Conservation (phyloP, 2,329 filamentous ascomycete genomes). For the Colletotrichum sp. region DNA sequence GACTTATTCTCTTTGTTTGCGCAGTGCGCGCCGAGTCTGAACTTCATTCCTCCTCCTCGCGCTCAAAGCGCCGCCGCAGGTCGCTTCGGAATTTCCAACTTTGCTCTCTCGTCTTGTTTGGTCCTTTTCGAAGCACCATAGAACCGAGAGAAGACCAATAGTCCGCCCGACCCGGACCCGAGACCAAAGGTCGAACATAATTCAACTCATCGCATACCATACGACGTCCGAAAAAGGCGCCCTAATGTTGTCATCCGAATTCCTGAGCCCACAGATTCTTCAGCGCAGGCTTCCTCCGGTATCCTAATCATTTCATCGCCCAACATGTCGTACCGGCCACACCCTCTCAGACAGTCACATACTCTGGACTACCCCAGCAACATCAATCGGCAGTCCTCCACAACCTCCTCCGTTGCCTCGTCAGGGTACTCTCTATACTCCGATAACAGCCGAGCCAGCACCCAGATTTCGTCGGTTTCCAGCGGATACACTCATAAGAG, state of each 20-base stretch:
- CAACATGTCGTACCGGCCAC: conserved; percentile 61
- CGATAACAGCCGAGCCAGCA: conserved; percentile 69
- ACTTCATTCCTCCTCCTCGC: conserved; percentile 6
- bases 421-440: conserved; percentile 69
- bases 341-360: conserved; percentile 63
- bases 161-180: neutral
- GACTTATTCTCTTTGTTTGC: conserved; percentile 7
- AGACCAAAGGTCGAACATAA: conserved; percentile 3
- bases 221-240: conserved; percentile 16
- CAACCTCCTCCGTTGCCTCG: conserved; percentile 73
- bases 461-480: conserved; percentile 75
- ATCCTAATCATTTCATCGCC: conserved; percentile 22
- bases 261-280: conserved; percentile 23
- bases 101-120: neutral
- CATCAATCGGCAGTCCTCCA: conserved; percentile 69
- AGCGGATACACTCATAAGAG: conserved; percentile 73
- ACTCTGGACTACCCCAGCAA: conserved; percentile 50
- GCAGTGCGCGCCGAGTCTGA: conserved; percentile 11
- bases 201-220: conserved; percentile 1
- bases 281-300: conserved; percentile 26
- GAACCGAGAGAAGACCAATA: neutral
- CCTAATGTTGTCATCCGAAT: conserved; percentile 31
- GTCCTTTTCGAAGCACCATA: neutral
- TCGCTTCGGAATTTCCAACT: neutral
- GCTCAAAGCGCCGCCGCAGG: neutral